Percentiles rank a stretch among this genome's conserved stretches.
Evolutionary conservation across 106 monocot species (phyloP).

Genomic region (Phalaenopsis equestris): DNA sequence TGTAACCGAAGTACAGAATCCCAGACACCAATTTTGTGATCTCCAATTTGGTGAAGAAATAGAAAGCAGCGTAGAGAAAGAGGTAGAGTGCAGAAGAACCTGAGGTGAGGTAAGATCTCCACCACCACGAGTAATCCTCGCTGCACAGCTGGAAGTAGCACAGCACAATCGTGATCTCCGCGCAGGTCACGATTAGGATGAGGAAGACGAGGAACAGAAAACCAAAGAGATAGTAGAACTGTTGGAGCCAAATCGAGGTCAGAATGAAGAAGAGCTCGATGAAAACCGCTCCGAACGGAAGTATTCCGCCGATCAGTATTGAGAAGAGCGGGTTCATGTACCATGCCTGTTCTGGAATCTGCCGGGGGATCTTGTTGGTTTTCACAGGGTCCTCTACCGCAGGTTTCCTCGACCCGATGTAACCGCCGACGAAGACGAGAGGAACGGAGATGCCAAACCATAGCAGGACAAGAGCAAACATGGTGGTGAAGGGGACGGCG

Average conservation of each 20-base stretch:
- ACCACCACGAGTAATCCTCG: constrained; percentile 98
- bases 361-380: constrained; percentile 95
- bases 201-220: constrained; percentile 90
- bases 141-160: constrained; percentile 99
- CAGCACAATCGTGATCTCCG: constrained; percentile 89
- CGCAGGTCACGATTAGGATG: constrained; percentile 84
- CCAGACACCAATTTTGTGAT: constrained; percentile 86
- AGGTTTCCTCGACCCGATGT: constrained; percentile 82
- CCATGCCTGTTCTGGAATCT: constrained; percentile 95
- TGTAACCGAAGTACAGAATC: constrained; percentile 90
- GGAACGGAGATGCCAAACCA: constrained; percentile 99
- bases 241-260: constrained; percentile 97
- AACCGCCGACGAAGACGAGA: constrained; percentile 75
- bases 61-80: constrained; percentile 86
- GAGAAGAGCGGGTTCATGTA: constrained; percentile 97
- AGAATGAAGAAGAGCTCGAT: constrained; percentile 98
- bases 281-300: constrained; percentile 95
- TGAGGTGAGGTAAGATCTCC: constrained; percentile 88
- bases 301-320: constrained; percentile 86
- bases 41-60: constrained; percentile 98
- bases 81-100: constrained; percentile 95
- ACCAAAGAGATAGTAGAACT: constrained; percentile 98
- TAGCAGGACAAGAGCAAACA: constrained; percentile 87
- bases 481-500: constrained; percentile 93
- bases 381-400: constrained; percentile 83